A percentile compares a stretch with the other conserved stretches of the same genome.
These are phyloP conservation scores for Penicillium sp. DNA, from an alignment of 2,329 filamentous ascomycete species.

Conservation along the genomic window DNA sequence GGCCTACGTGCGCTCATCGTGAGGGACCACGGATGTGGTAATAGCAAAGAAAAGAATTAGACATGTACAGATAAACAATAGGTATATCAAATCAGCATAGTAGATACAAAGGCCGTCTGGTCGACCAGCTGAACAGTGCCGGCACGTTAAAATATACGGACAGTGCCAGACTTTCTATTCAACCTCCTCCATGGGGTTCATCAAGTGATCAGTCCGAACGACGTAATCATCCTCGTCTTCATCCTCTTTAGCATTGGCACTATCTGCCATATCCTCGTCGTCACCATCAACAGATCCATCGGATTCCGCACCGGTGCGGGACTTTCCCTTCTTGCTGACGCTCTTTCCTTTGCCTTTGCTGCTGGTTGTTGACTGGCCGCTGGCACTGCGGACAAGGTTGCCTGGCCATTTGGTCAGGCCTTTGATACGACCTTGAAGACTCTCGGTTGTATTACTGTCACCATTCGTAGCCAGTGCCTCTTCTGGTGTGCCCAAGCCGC, in stretches of 20 bases:
- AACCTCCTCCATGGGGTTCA: not conserved
- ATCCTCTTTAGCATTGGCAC: constrained; percentile 22
- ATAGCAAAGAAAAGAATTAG: not conserved
- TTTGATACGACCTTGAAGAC: constrained; percentile 30
- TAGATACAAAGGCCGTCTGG: constrained; percentile 6
- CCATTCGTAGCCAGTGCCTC: constrained; percentile 31
- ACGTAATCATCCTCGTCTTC: constrained; percentile 27
- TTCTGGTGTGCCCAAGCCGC: constrained; percentile 11
- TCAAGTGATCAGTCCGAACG: constrained; percentile 10
- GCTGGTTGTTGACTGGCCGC: constrained; percentile 30
- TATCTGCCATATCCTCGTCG: constrained; percentile 27
- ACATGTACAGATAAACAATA: constrained; percentile 2
- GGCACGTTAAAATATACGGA: not conserved
- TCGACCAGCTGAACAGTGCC: not conserved
- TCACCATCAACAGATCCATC: constrained; percentile 36
- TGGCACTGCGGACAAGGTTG: constrained; percentile 29
- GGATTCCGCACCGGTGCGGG: constrained; percentile 34
- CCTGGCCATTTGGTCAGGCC: constrained; percentile 35
- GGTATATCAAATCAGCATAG: constrained; percentile 7
- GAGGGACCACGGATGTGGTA: not conserved
- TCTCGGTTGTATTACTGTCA: constrained; percentile 17
- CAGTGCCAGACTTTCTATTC: constrained; percentile 1
- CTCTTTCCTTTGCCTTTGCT: constrained; percentile 33
- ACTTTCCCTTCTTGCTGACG: constrained; percentile 39
- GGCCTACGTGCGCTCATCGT: not conserved